Evolutionary conservation across 257 asterid genomes (phyloP).

Genomic region (Haberlea rhodopensis): DNA sequence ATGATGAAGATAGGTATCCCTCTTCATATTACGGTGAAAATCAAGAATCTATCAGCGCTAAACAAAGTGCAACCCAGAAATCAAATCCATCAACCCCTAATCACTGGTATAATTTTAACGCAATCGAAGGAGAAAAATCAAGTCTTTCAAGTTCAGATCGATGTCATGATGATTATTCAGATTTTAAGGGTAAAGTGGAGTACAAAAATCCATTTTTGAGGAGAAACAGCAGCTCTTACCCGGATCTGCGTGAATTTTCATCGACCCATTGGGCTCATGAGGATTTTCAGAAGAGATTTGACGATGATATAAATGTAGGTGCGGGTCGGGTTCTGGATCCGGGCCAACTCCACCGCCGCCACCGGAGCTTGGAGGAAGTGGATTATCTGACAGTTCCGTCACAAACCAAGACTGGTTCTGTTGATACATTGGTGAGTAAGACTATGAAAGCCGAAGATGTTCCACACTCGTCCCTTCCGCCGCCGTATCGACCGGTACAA

Average conservation of each 20-base stretch:
- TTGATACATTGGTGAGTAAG: conserved; percentile 39
- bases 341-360: conserved; percentile 48
- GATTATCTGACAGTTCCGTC: conserved; percentile 27
- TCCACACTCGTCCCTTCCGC: conserved; percentile 18
- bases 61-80: conserved; percentile 32
- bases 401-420: conserved; percentile 32
- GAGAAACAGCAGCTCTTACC: conserved; percentile 68
- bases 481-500: conserved; percentile 19
- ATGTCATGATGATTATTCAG: too few species aligned
- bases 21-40: conserved; percentile 33
- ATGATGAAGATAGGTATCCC: conserved; percentile 42
- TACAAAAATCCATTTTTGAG: conserved; percentile 29
- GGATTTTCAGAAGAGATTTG: conserved; percentile 42
- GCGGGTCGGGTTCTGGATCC: conserved; percentile 35
- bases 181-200: conserved; percentile 23
- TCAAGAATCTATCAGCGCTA: conserved; percentile 31
- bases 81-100: conserved; percentile 41
- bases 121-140: conserved; percentile 25
- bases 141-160: too few species aligned
- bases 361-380: conserved; percentile 55
- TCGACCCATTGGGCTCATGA: conserved; percentile 34
- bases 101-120: conserved; percentile 31
- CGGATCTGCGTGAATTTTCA: conserved; percentile 69
- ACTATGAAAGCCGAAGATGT: conserved; percentile 17
- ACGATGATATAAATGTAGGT: conserved; percentile 54